Conservation (phyloP, 2,329 filamentous ascomycete species). For the Fusarium sp. region DNA sequence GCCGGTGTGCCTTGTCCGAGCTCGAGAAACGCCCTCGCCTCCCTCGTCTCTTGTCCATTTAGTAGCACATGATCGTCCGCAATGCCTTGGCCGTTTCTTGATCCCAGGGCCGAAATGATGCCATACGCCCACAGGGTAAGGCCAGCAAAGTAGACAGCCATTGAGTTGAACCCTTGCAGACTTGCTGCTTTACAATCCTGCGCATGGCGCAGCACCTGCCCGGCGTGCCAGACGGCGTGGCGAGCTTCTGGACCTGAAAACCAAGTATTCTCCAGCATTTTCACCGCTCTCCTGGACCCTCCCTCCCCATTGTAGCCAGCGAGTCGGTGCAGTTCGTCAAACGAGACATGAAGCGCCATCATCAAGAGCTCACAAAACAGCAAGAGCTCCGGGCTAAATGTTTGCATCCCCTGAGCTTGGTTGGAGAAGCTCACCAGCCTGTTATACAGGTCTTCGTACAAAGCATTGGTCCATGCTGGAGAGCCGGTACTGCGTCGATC, state of each 20-base stretch:
- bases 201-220: conserved; percentile 39
- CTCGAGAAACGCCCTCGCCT: conserved; percentile 33
- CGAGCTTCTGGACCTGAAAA: conserved; percentile 30
- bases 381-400: conserved; percentile 20
- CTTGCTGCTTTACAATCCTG: conserved; percentile 32
- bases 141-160: conserved; percentile 40
- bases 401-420: conserved; percentile 20
- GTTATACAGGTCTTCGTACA: conserved; percentile 41
- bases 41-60: conserved; percentile 33
- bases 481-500: conserved; percentile 13
- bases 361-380: conserved; percentile 41
- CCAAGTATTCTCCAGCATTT: conserved; percentile 34
- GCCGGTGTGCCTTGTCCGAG: conserved; percentile 30
- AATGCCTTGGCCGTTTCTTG: conserved; percentile 7
- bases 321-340: conserved; percentile 36
- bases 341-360: conserved; percentile 42
- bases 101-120: conserved; percentile 19
- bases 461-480: conserved; percentile 33
- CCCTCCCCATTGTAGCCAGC: conserved; percentile 38
- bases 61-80: conserved; percentile 25
- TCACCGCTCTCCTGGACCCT: conserved; percentile 30
- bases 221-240: conserved; percentile 41
- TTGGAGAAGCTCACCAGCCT: conserved; percentile 31
- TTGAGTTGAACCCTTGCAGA: conserved; percentile 38
- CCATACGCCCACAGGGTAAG: conserved; percentile 41